These are phyloP conservation scores for Debaryomyces coudertii DNA, from an alignment of 1,139 yeast genomes.

Conservation along the genomic window DNA sequence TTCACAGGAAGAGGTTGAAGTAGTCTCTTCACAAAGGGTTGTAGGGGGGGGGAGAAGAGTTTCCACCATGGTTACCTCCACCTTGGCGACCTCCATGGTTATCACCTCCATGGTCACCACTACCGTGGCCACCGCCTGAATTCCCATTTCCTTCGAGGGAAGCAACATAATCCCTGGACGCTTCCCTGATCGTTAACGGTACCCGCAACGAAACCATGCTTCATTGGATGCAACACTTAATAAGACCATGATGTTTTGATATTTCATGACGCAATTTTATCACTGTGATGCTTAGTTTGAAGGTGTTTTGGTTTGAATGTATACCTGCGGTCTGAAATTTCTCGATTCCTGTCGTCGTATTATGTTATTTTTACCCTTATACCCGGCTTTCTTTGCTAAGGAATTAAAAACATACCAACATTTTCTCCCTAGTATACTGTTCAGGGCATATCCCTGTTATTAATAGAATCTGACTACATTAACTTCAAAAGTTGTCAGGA, in stretches of 20 bases:
- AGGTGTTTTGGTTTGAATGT: background rate
- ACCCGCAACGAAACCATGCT: background rate
- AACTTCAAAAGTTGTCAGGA: background rate
- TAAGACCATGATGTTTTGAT: background rate
- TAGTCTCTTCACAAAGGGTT: slow-evolving; percentile 4
- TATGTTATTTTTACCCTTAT: background rate
- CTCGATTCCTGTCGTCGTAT: background rate
- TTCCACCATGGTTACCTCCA: background rate
- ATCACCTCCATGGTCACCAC: too few species aligned
- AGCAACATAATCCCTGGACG: background rate
- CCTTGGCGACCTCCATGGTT: too few species aligned
- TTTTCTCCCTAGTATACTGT: background rate
- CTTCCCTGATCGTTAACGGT: background rate
- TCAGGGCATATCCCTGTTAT: background rate
- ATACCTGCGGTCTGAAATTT: background rate
- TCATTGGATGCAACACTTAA: background rate
- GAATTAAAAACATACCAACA: background rate
- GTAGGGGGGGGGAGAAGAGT: background rate
- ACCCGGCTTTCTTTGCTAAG: background rate
- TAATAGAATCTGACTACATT: background rate
- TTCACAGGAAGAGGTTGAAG: background rate
- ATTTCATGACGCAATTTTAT: background rate
- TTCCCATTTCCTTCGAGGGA: background rate
- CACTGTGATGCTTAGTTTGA: background rate
- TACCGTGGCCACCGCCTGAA: too few species aligned